These are phyloP conservation scores for Cordyceps militaris DNA, from an alignment of 2,329 filamentous ascomycete genomes.

Conservation along the genomic window DNA sequence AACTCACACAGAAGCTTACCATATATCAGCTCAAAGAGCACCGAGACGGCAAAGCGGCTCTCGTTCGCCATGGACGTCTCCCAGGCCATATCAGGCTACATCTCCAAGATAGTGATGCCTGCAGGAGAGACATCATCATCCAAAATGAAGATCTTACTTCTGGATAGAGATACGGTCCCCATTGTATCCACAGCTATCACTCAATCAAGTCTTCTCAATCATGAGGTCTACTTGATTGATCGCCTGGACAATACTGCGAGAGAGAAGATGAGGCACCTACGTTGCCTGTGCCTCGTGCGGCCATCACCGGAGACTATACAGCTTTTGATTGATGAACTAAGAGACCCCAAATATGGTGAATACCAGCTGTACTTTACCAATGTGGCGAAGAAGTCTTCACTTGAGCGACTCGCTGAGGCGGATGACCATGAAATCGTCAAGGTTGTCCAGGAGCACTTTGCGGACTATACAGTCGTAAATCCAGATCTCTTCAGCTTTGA, in stretches of 20 bases:
- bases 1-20: too few species aligned
- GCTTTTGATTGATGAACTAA: conserved; percentile 85
- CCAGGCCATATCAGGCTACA: conserved; percentile 86
- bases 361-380: conserved; percentile 98
- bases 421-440: conserved; percentile 97
- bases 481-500: conserved; percentile 84
- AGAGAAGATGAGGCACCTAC: conserved; percentile 96
- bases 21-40: not conserved
- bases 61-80: conserved; percentile 72
- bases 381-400: conserved; percentile 89
- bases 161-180: conserved; percentile 88
- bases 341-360: conserved; percentile 95
- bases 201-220: conserved; percentile 87
- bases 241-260: conserved; percentile 82
- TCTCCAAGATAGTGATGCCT: conserved; percentile 84
- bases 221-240: conserved; percentile 97
- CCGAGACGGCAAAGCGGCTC: not conserved
- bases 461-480: conserved; percentile 92
- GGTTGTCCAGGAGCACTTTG: conserved; percentile 89
- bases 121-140: conserved; percentile 65
- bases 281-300: conserved; percentile 87
- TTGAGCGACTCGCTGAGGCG: conserved; percentile 90
- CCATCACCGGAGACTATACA: conserved; percentile 92
- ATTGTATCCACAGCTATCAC: conserved; percentile 94
- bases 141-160: conserved; percentile 96